Evolutionary conservation across 352 stramenopile species (phyloP).

Genomic region (Pythium sp.): DNA sequence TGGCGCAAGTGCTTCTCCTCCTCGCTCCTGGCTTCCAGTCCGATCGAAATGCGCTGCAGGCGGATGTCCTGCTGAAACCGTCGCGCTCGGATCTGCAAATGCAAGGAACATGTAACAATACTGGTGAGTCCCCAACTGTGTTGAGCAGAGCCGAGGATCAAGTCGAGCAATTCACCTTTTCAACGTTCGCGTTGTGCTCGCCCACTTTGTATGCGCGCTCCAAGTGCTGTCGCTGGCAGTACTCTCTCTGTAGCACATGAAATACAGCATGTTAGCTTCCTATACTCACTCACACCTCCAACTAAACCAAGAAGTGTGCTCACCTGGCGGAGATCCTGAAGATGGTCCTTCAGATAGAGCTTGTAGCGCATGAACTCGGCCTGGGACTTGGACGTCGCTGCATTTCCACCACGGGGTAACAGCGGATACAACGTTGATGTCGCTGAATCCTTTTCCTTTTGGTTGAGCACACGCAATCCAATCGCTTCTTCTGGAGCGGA

Average conservation of each 20-base stretch:
- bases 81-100: conserved; percentile 46
- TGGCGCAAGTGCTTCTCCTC: conserved; percentile 69
- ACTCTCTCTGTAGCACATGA: conserved; percentile 36
- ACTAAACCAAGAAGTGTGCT: too few species aligned
- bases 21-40: conserved; percentile 55
- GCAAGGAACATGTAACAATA: background rate
- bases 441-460: conserved; percentile 5
- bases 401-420: conserved; percentile 16
- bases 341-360: conserved; percentile 58
- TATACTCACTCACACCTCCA: too few species aligned
- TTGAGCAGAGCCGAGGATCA: background rate
- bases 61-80: conserved; percentile 70
- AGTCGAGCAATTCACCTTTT: conserved; percentile 30
- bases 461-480: background rate
- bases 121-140: too few species aligned
- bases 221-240: conserved; percentile 56
- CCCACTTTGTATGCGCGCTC: conserved; percentile 58
- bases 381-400: conserved; percentile 33
- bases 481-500: conserved; percentile 15
- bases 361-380: conserved; percentile 71
- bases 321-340: conserved; percentile 55
- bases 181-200: conserved; percentile 61
- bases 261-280: background rate
- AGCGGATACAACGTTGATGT: conserved; percentile 41
- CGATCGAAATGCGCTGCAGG: conserved; percentile 59